These are phyloP conservation scores for Kwoniella dendrophila DNA, from an alignment of 768 basidiomycete species.

Conservation along the genomic window DNA sequence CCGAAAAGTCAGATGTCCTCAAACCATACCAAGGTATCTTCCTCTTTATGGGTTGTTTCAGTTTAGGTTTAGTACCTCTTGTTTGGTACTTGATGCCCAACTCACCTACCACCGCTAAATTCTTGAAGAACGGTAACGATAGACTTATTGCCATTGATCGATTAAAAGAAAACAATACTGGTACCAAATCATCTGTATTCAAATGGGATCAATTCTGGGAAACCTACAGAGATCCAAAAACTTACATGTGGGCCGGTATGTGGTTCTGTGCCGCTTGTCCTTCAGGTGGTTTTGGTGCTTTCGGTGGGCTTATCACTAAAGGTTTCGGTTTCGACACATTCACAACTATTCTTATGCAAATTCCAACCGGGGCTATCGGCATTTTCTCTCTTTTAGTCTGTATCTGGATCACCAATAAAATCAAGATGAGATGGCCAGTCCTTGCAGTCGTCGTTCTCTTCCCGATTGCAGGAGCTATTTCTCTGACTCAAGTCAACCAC, in stretches of 20 bases:
- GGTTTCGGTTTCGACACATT: constrained; percentile 45
- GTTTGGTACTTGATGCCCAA: constrained; percentile 50
- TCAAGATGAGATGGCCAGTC: constrained; percentile 47
- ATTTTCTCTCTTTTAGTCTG: constrained; percentile 37
- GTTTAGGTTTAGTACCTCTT: constrained; percentile 41
- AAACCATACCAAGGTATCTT: constrained; percentile 50
- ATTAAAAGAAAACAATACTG: constrained; percentile 53
- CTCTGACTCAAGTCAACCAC: constrained; percentile 41
- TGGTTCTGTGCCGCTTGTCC: constrained; percentile 50
- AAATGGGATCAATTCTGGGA: constrained; percentile 52
- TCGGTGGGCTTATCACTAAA: constrained; percentile 50
- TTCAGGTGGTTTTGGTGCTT: constrained; percentile 50
- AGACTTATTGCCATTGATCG: constrained; percentile 52
- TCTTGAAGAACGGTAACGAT: constrained; percentile 49
- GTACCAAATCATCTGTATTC: constrained; percentile 45
- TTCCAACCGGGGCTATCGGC: constrained; percentile 49
- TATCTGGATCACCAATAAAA: constrained; percentile 49
- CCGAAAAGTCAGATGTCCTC: constrained; percentile 16
- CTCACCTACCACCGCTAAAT: constrained; percentile 52
- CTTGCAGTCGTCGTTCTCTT: constrained; percentile 37
- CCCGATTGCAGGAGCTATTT: constrained; percentile 51
- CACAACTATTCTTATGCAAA: constrained; percentile 50
- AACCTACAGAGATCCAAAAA: constrained; percentile 49
- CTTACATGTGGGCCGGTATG: constrained; percentile 48
- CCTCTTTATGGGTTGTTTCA: constrained; percentile 48